These are phyloP conservation scores for Lagenidium giganteum DNA, from an alignment of 352 stramenopile genomes.

Conservation along the genomic window DNA sequence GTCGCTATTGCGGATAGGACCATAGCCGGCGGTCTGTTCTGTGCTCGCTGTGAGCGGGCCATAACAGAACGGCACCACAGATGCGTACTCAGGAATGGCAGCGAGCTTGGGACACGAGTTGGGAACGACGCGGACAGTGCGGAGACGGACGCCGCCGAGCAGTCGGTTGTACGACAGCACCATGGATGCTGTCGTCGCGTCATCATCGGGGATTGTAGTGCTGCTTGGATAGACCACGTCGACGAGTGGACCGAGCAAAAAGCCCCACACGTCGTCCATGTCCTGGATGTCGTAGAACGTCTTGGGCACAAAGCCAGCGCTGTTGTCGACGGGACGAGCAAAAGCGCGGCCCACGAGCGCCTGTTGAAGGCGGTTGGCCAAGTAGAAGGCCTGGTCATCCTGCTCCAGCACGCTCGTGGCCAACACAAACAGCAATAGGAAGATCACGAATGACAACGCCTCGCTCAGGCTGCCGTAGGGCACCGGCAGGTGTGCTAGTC, in stretches of 20 bases:
- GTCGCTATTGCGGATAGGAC: conserved; percentile 54
- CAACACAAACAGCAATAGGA: conserved; percentile 54
- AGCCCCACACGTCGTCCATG: conserved; percentile 52
- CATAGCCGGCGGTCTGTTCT: conserved; percentile 45
- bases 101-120: conserved; percentile 41
- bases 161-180: conserved; percentile 48
- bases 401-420: conserved; percentile 41
- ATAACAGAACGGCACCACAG: conserved; percentile 60
- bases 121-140: conserved; percentile 46
- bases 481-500: conserved; percentile 24
- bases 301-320: conserved; percentile 20
- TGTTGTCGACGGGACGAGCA: conserved; percentile 20
- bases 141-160: conserved; percentile 45
- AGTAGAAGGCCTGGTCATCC: conserved; percentile 54
- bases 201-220: conserved; percentile 1
- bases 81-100: conserved; percentile 57
- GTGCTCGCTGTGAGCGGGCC: conserved; percentile 24
- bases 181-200: conserved; percentile 14
- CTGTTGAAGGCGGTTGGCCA: conserved; percentile 42
- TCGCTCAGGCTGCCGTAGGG: conserved; percentile 53
- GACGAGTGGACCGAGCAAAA: conserved; percentile 52
- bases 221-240: conserved; percentile 44
- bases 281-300: conserved; percentile 51
- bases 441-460: conserved; percentile 38
- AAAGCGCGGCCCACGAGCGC: conserved; percentile 48